These are phyloP conservation scores for Miscanthus lutarioriparius DNA, from an alignment of 176 grass and related monocot species.

Conservation along the genomic window DNA sequence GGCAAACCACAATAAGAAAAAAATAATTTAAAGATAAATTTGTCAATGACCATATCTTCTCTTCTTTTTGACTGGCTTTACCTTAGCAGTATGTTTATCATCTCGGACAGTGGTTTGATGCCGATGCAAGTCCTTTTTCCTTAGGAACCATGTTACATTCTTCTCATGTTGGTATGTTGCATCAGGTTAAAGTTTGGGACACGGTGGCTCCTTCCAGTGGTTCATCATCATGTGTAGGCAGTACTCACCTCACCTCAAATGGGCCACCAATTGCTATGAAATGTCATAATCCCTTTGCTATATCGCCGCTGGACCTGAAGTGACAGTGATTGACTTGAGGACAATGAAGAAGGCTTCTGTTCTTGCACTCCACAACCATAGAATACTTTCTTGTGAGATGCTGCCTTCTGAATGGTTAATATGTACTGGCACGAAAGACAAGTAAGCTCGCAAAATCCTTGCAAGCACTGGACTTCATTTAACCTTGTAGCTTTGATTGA, in stretches of 20 bases:
- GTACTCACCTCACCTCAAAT: constrained; percentile 44
- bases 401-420: constrained; percentile 79
- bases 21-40: not conserved
- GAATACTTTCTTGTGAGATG: constrained; percentile 81
- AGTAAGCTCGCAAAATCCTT: constrained; percentile 46
- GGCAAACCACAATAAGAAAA: not conserved
- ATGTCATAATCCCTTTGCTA: constrained; percentile 74
- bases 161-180: constrained; percentile 25
- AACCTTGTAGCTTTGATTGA: not conserved
- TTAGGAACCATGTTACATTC: not conserved
- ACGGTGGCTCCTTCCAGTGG: constrained; percentile 53
- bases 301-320: constrained; percentile 57
- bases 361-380: constrained; percentile 38
- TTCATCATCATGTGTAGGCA: constrained; percentile 78
- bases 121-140: constrained; percentile 3
- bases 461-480: not conserved
- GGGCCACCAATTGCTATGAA: constrained; percentile 63
- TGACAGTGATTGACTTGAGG: constrained; percentile 71
- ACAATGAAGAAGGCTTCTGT: constrained; percentile 85
- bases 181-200: constrained; percentile 92
- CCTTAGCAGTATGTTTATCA: not conserved
- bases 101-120: constrained; percentile 7
- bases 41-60: not conserved
- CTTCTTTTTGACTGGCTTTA: not conserved
- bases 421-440: constrained; percentile 74